Percentiles rank a stretch among this genome's conserved stretches.
phyloP scores from a whole-genome alignment of 2,329 filamentous ascomycete genomes.

The Talaromyces sp. region DNA sequence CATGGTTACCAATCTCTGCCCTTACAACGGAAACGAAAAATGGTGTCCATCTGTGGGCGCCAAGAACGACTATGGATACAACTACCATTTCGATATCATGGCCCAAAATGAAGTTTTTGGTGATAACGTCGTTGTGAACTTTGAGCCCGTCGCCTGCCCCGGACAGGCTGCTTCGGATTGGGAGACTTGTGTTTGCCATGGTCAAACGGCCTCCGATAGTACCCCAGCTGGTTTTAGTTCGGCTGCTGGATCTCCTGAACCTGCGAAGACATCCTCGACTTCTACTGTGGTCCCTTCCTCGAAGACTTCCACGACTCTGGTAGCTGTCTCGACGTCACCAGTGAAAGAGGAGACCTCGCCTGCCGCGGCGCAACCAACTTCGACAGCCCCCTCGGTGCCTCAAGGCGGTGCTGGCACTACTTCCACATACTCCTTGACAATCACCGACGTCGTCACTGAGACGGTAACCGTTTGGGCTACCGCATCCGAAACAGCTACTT shows the following conservation, averaged over 20 bases:
- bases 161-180: conserved; percentile 22
- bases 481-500: not conserved
- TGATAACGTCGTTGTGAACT: conserved; percentile 32
- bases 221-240: conserved; percentile 12
- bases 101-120: conserved; percentile 28
- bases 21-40: conserved; percentile 30
- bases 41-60: conserved; percentile 32
- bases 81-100: conserved; percentile 37
- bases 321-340: not conserved
- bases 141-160: conserved; percentile 29
- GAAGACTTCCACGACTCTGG: not conserved
- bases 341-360: not conserved
- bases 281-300: not conserved
- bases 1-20: conserved; percentile 35
- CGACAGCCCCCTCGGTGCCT: not conserved
- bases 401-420: not conserved
- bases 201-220: conserved; percentile 15
- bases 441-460: conserved; percentile 2
- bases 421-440: not conserved
- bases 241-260: not conserved
- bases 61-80: conserved; percentile 31
- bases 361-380: not conserved
- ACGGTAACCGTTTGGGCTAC: conserved; percentile 1
- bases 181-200: conserved; percentile 24
- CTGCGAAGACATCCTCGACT: not conserved